A percentile compares a stretch with the other conserved stretches of the same genome.
Evolutionary conservation across 768 basidiomycete species (phyloP).

Genomic region (Phlebiopsis flavidoalba): DNA sequence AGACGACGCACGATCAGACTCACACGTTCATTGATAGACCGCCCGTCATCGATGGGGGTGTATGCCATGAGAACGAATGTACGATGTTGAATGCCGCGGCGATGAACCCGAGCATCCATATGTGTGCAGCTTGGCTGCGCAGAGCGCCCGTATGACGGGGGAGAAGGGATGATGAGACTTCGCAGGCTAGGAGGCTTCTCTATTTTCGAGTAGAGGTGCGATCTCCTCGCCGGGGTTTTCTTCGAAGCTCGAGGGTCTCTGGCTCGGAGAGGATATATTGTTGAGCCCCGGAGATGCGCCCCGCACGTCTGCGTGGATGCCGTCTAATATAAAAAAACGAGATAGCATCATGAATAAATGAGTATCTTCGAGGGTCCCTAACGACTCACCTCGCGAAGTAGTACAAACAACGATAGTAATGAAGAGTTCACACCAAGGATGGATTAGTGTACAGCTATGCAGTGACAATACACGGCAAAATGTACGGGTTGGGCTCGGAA

Average conservation of each 20-base stretch:
- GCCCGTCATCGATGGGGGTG: constrained; percentile 49
- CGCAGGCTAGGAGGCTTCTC: constrained; percentile 19
- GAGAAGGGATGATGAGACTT: constrained; percentile 38
- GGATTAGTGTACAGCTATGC: too few relatives aligned
- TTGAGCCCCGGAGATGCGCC: neutral
- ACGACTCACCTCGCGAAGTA: constrained; percentile 54
- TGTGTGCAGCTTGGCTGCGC: constrained; percentile 49
- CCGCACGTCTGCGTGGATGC: constrained; percentile 15
- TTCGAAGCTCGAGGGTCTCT: neutral
- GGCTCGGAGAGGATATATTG: neutral
- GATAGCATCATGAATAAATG: neutral
- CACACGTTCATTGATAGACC: constrained; percentile 59
- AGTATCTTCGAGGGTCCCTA: neutral
- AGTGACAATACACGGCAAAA: constrained; percentile 53
- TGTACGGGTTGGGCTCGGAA: constrained; percentile 49
- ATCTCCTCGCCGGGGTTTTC: constrained; percentile 9
- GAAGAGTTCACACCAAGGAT: constrained; percentile 36
- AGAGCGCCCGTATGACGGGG: constrained; percentile 51
- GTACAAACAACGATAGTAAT: constrained; percentile 36
- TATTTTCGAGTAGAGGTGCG: neutral
- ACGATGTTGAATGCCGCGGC: constrained; percentile 55
- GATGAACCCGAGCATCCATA: constrained; percentile 47
- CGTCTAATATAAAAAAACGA: constrained; percentile 12
- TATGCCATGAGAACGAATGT: constrained; percentile 65
- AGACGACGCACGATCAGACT: neutral